Conservation (phyloP, 371 early-diverging fungal genomes). For the Syncephalis plumigaleata region DNA sequence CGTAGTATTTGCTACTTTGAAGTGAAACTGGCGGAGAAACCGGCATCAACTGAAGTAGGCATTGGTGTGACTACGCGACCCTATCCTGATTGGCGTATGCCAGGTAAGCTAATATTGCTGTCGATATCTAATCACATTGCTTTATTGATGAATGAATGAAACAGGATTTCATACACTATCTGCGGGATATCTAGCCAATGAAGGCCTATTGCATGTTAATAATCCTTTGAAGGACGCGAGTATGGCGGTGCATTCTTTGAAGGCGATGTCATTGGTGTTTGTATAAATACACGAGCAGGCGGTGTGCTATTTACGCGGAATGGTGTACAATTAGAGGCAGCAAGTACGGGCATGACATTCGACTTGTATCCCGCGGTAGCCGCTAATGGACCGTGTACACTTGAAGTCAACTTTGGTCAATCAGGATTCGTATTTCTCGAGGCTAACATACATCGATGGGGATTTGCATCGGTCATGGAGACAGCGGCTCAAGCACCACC, state of each 20-base stretch:
- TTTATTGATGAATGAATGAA: neutral
- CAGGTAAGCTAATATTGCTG: constrained; percentile 21
- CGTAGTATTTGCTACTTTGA: constrained; percentile 64
- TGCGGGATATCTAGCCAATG: constrained; percentile 48
- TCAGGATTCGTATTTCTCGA: constrained; percentile 49
- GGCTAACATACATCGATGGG: constrained; percentile 75
- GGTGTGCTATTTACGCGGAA: constrained; percentile 64
- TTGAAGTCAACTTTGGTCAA: constrained; percentile 45
- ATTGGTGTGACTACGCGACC: constrained; percentile 54
- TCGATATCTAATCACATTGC: neutral
- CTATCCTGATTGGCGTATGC: constrained; percentile 40
- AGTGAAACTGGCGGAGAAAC: constrained; percentile 50
- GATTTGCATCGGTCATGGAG: constrained; percentile 54
- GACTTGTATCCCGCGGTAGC: constrained; percentile 44
- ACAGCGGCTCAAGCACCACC: constrained; percentile 40
- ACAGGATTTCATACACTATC: constrained; percentile 44
- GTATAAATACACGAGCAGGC: constrained; percentile 55
- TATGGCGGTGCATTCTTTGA: constrained; percentile 39
- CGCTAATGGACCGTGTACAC: constrained; percentile 38
- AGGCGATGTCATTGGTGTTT: constrained; percentile 63
- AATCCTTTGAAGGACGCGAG: constrained; percentile 37
- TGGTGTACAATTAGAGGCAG: constrained; percentile 42
- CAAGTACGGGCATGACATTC: constrained; percentile 24
- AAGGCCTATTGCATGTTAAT: constrained; percentile 36
- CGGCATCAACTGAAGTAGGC: constrained; percentile 29